Evolutionary conservation across 2,329 filamentous ascomycete genomes (phyloP).

Genomic region (Macroventuria anomochaeta): DNA sequence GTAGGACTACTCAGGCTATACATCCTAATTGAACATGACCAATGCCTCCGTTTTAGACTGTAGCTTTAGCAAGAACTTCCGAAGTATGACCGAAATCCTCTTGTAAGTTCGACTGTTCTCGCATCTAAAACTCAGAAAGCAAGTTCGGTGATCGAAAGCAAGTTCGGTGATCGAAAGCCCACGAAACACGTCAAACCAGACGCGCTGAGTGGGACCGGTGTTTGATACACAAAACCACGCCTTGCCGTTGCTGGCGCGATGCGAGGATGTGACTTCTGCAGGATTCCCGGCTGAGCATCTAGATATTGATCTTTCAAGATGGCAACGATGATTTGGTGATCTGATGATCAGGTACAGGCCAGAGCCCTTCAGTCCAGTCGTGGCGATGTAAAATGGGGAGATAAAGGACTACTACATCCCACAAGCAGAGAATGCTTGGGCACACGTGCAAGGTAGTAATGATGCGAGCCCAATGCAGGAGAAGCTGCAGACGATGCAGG

Average conservation of each 20-base stretch:
- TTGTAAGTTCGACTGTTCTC: neutral
- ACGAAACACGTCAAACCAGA: neutral
- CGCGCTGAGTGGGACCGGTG: conserved; percentile 4
- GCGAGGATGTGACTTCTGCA: conserved; percentile 4
- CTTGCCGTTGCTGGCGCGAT: conserved; percentile 8
- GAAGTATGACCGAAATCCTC: neutral
- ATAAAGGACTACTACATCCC: neutral
- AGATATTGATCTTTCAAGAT: neutral
- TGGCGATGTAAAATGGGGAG: neutral
- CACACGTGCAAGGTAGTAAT: conserved; percentile 3
- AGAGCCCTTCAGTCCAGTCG: too few species aligned
- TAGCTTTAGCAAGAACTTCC: neutral
- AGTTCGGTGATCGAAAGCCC: conserved; percentile 3
- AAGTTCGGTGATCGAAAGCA: conserved; percentile 3
- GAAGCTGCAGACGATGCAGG: conserved; percentile 11
- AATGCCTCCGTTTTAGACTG: too few species aligned
- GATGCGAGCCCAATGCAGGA: conserved; percentile 10
- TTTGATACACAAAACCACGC: conserved; percentile 8
- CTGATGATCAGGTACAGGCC: too few species aligned
- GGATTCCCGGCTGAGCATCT: too few species aligned
- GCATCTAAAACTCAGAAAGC: neutral
- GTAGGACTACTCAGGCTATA: neutral
- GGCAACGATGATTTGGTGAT: neutral
- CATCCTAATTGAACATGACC: neutral
- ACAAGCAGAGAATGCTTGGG: neutral